These are phyloP conservation scores for Naganishia sp. DNA, from an alignment of 1,284 basidiomycete genomes.

Conservation along the genomic window DNA sequence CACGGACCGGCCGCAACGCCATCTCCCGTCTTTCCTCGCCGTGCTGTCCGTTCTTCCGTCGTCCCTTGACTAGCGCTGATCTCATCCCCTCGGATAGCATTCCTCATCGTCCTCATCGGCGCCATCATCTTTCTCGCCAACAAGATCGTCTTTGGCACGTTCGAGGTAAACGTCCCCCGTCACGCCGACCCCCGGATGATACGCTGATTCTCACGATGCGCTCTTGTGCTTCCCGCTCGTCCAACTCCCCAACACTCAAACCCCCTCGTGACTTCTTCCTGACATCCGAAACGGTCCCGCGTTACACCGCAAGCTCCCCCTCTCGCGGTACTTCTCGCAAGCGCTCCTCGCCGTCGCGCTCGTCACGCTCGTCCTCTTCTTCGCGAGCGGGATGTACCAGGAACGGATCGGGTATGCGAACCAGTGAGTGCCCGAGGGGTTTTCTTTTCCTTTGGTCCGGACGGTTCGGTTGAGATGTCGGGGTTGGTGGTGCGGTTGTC, in stretches of 20 bases:
- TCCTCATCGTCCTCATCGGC: slow-evolving; percentile 68
- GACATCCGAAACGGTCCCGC: too few species aligned
- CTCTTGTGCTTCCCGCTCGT: too few species aligned
- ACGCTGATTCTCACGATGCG: too few species aligned
- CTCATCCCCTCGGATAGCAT: slow-evolving; percentile 59
- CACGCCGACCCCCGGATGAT: too few species aligned
- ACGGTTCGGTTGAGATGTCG: too few species aligned
- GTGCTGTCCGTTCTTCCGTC: neutral
- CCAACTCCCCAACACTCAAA: neutral
- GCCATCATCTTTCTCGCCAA: slow-evolving; percentile 69
- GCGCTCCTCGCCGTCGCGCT: slow-evolving; percentile 79
- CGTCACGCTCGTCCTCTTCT: slow-evolving; percentile 90
- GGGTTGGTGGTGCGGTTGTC: too few species aligned
- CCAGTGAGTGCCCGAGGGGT: slow-evolving; percentile 62
- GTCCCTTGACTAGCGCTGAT: neutral
- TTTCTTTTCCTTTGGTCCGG: too few species aligned
- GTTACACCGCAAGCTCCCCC: slow-evolving; percentile 44
- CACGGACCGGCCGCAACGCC: too few species aligned
- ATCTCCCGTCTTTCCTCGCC: neutral
- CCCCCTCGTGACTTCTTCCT: neutral
- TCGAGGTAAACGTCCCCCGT: neutral
- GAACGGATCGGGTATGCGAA: slow-evolving; percentile 97
- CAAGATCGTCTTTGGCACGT: slow-evolving; percentile 31
- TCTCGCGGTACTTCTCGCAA: slow-evolving; percentile 66
- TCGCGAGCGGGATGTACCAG: slow-evolving; percentile 92